A percentile compares a stretch with the other conserved stretches of the same genome.
Conservation (phyloP, 106 monocot species). For the Apostasia shenzhenica region DNA sequence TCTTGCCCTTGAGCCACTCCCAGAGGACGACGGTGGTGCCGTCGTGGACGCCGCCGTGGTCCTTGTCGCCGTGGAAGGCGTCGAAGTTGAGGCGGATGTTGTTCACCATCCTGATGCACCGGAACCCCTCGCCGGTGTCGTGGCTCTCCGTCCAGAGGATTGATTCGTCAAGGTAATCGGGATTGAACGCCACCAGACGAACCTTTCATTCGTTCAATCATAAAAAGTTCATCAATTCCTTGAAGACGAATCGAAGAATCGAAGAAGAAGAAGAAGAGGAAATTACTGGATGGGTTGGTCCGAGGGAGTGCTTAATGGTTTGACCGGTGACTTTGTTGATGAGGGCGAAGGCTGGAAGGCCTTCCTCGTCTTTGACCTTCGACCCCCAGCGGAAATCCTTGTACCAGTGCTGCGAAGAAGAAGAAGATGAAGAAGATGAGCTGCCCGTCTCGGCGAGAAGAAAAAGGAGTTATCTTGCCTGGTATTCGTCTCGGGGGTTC, state of each 20-base stretch:
- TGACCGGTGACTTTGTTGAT: slow-evolving; percentile 62
- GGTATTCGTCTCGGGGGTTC: slow-evolving; percentile 41
- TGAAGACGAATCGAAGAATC: not conserved
- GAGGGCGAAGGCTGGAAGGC: slow-evolving; percentile 60
- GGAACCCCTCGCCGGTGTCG: slow-evolving; percentile 32
- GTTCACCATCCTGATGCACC: slow-evolving; percentile 57
- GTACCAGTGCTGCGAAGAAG: slow-evolving; percentile 71
- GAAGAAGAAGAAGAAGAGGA: not conserved
- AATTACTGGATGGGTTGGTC: slow-evolving; percentile 49
- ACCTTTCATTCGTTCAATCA: slow-evolving; percentile 12
- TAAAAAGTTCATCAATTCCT: not conserved
- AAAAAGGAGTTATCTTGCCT: slow-evolving; percentile 12
- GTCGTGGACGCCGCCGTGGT: slow-evolving; percentile 45
- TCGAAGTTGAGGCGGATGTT: slow-evolving; percentile 51
- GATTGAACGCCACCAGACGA: slow-evolving; percentile 36
- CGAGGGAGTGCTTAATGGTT: slow-evolving; percentile 69
- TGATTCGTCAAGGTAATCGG: slow-evolving; percentile 35
- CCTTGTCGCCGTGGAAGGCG: slow-evolving; percentile 49
- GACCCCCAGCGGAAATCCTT: slow-evolving; percentile 63
- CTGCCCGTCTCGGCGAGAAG: not conserved
- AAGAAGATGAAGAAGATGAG: not conserved
- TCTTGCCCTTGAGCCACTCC: slow-evolving; percentile 45
- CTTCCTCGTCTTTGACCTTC: slow-evolving; percentile 74
- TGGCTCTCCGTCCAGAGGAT: slow-evolving; percentile 50
- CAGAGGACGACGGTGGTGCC: slow-evolving; percentile 43